Percentiles rank a stretch among this genome's conserved stretches.
These are phyloP conservation scores for Populus tremula DNA, from an alignment of 345 rosid genomes.

Conservation along the genomic window DNA sequence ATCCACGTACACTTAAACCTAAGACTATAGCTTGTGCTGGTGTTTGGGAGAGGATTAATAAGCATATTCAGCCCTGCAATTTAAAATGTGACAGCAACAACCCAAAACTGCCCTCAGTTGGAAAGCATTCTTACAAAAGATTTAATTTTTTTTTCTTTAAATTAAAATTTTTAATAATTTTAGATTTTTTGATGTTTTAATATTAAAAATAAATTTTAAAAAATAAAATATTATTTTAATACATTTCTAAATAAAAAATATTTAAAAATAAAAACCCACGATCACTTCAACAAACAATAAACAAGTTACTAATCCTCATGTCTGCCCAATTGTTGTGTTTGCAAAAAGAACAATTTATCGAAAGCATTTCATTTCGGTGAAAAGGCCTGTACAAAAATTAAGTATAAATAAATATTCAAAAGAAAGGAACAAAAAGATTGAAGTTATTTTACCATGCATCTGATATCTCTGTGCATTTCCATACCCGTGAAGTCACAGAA, in stretches of 20 bases:
- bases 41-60: neutral
- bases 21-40: neutral
- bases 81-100: conserved; percentile 1
- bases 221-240: no score
- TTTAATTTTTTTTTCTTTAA: no score
- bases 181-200: no score
- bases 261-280: no score
- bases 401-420: conserved; percentile 2
- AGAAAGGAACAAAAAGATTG: neutral
- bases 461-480: conserved; percentile 14
- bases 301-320: neutral
- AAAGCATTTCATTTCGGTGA: conserved; percentile 9
- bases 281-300: no score
- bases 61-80: neutral
- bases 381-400: conserved; percentile 24
- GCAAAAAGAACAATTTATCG: neutral
- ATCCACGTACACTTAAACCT: neutral
- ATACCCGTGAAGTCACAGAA: conserved; percentile 11
- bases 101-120: neutral
- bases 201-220: no score
- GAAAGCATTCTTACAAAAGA: no score
- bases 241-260: no score
- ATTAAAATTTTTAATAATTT: no score
- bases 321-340: neutral
- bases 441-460: conserved; percentile 14